phyloP scores from a whole-genome alignment of 345 rosid genomes.

The Arabidopsis suecica region DNA sequence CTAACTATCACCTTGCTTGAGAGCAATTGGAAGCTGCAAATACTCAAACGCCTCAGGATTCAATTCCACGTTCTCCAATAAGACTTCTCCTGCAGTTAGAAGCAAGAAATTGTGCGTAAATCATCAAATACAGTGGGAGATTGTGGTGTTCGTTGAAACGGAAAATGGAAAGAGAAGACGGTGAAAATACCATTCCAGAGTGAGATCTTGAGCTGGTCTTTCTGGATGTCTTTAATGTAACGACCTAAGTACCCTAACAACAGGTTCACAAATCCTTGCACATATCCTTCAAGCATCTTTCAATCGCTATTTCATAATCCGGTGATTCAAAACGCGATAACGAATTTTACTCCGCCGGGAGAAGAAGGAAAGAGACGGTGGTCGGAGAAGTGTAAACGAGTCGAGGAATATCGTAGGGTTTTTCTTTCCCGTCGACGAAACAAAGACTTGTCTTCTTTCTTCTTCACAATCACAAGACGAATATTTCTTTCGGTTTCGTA shows the following conservation, averaged over 20 bases:
- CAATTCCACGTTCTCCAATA: slow-evolving; percentile 79
- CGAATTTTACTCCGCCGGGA: slow-evolving; percentile 10
- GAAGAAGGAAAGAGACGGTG: slow-evolving; percentile 20
- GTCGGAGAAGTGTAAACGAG: slow-evolving; percentile 29
- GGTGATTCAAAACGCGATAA: not conserved
- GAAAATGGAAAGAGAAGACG: not conserved
- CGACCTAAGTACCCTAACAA: slow-evolving; percentile 80
- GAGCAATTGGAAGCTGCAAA: slow-evolving; percentile 80
- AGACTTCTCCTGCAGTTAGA: slow-evolving; percentile 56
- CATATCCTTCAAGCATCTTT: slow-evolving; percentile 78
- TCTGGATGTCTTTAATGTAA: slow-evolving; percentile 76
- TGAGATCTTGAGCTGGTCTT: slow-evolving; percentile 80
- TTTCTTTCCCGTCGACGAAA: slow-evolving; percentile 38
- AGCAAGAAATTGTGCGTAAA: not conserved
- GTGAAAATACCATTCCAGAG: slow-evolving; percentile 59
- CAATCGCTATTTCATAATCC: slow-evolving; percentile 19
- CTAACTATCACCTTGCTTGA: slow-evolving; percentile 63
- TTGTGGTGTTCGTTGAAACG: slow-evolving; percentile 21
- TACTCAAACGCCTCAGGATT: slow-evolving; percentile 91
- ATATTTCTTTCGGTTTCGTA: slow-evolving; percentile 26
- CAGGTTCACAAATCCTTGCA: slow-evolving; percentile 49
- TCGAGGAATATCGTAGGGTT: slow-evolving; percentile 40
- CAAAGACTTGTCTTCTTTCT: slow-evolving; percentile 21
- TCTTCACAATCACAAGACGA: not conserved
- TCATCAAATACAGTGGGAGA: slow-evolving; percentile 21